A percentile compares a stretch with the other conserved stretches of the same genome.
phyloP scores from a whole-genome alignment of 768 basidiomycete species.

The Mycena floridula region DNA sequence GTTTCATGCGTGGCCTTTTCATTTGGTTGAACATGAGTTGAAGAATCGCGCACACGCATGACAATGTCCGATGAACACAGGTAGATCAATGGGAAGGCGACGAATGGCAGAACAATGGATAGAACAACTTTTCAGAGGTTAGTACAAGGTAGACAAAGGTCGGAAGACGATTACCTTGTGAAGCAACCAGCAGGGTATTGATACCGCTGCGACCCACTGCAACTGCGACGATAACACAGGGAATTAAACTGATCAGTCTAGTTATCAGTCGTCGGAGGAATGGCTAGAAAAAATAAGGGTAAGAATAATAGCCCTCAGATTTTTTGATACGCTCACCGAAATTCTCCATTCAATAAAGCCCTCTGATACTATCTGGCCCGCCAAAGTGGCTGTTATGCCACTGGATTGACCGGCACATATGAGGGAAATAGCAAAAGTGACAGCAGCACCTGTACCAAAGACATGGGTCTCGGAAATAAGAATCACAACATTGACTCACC shows the following conservation, averaged over 20 bases:
- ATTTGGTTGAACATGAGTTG: neutral
- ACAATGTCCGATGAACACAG: conserved; percentile 55
- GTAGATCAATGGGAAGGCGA: conserved; percentile 66
- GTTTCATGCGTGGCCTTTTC: neutral
- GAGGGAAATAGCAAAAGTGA: conserved; percentile 71
- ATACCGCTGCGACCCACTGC: conserved; percentile 61
- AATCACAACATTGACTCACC: conserved; percentile 23
- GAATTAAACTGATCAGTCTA: conserved; percentile 62
- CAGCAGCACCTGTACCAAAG: conserved; percentile 48
- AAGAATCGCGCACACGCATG: conserved; percentile 51
- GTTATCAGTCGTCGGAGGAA: conserved; percentile 65
- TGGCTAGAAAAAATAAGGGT: conserved; percentile 45
- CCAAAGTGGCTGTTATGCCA: conserved; percentile 70
- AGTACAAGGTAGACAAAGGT: no score
- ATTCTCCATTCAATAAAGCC: conserved; percentile 76
- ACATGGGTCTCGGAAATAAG: neutral
- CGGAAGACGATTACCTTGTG: no score
- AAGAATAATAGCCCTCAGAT: conserved; percentile 5
- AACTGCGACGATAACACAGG: conserved; percentile 62
- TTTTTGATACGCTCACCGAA: conserved; percentile 27
- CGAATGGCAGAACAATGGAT: conserved; percentile 69
- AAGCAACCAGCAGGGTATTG: conserved; percentile 62
- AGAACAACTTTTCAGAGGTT: no score
- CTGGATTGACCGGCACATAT: conserved; percentile 75
- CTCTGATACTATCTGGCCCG: conserved; percentile 76